phyloP scores from a whole-genome alignment of 2,329 filamentous ascomycete genomes.

The Botrytis fabae region DNA sequence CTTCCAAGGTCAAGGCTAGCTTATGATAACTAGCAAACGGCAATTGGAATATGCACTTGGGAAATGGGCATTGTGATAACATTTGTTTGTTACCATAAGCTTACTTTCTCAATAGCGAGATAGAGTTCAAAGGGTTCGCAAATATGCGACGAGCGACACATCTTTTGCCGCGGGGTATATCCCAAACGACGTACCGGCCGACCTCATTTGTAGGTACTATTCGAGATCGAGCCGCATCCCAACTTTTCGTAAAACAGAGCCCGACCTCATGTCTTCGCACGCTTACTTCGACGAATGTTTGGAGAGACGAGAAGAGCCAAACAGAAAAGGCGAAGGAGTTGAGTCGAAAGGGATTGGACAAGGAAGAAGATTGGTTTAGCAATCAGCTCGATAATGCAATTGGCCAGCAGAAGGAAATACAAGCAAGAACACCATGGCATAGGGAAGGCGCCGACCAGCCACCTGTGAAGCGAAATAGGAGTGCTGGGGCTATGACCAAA shows the following conservation, averaged over 20 bases:
- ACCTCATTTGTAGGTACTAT: not conserved
- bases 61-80: not conserved
- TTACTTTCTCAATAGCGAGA: not conserved
- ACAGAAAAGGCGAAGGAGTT: conserved; percentile 28
- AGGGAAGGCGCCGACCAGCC: conserved; percentile 58
- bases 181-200: not conserved
- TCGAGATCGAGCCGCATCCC: conserved; percentile 10
- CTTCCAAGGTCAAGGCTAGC: not conserved
- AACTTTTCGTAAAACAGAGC: not conserved
- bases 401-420: conserved; percentile 52
- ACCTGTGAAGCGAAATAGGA: conserved; percentile 51
- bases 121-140: not conserved
- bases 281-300: conserved; percentile 2
- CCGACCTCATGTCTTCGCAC: conserved; percentile 1
- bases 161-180: conserved; percentile 14
- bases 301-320: conserved; percentile 20
- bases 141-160: conserved; percentile 21
- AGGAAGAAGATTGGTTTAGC: conserved; percentile 42
- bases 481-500: conserved; percentile 61
- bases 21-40: not conserved
- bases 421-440: conserved; percentile 65
- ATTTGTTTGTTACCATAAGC: not conserved
- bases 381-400: conserved; percentile 43
- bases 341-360: conserved; percentile 36
- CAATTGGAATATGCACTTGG: not conserved